Evolutionary conservation across 164 flowering plant genomes (phyloP).

Genomic region (Akebia trifoliata): DNA sequence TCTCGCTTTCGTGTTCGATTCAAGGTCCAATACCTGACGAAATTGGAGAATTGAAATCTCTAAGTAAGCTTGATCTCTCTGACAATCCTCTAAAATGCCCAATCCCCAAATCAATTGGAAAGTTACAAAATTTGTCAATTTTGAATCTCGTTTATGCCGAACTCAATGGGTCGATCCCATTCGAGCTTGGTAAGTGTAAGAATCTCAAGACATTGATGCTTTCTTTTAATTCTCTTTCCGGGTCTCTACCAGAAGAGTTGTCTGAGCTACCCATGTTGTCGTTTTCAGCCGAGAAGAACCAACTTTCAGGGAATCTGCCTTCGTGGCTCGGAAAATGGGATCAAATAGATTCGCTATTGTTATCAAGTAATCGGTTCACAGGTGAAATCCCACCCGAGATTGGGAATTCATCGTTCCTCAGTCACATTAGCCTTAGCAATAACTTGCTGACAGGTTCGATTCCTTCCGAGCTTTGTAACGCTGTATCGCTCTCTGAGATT

Average conservation of each 20-base stretch:
- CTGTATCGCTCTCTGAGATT: slow-evolving; percentile 43
- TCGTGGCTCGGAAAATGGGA: slow-evolving; percentile 69
- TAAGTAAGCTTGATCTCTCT: slow-evolving; percentile 59
- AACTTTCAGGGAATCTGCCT: slow-evolving; percentile 62
- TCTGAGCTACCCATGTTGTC: slow-evolving; percentile 43
- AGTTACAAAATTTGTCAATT: slow-evolving; percentile 41
- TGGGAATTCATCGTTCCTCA: slow-evolving; percentile 57
- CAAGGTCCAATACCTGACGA: slow-evolving; percentile 70
- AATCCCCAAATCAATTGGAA: slow-evolving; percentile 53
- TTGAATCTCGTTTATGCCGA: slow-evolving; percentile 46
- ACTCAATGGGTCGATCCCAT: slow-evolving; percentile 60
- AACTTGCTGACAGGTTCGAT: slow-evolving; percentile 52
- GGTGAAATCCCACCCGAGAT: slow-evolving; percentile 61
- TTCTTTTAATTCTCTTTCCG: slow-evolving; percentile 63
- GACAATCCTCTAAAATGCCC: slow-evolving; percentile 56
- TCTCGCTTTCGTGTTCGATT: slow-evolving; percentile 40
- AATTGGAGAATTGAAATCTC: slow-evolving; percentile 29
- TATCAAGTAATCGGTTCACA: slow-evolving; percentile 46
- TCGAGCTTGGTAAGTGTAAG: slow-evolving; percentile 56
- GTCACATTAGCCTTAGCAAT: slow-evolving; percentile 44
- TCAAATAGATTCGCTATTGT: slow-evolving; percentile 40
- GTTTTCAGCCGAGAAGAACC: slow-evolving; percentile 61
- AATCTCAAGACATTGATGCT: slow-evolving; percentile 51
- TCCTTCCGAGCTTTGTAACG: slow-evolving; percentile 58
- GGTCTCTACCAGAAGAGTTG: slow-evolving; percentile 53